These are phyloP conservation scores for Gaeumannomyces sp. DNA, from an alignment of 2,329 filamentous ascomycete genomes.

Conservation along the genomic window DNA sequence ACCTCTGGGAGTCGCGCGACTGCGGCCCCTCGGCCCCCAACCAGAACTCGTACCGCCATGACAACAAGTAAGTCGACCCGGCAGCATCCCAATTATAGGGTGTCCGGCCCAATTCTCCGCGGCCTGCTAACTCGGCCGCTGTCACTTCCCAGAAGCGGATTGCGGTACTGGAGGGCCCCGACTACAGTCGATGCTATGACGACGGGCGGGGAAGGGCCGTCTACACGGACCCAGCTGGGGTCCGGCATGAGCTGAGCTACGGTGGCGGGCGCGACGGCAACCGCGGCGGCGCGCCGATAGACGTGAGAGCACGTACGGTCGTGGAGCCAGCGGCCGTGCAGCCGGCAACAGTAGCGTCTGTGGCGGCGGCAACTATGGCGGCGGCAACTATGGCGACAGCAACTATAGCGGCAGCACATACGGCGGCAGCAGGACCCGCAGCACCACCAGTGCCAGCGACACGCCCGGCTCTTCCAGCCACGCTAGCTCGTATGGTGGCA, in stretches of 20 bases:
- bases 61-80: neutral
- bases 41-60: slow-evolving; percentile 1
- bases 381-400: neutral
- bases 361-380: neutral
- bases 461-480: too few species aligned
- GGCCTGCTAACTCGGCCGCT: too few species aligned
- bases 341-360: neutral
- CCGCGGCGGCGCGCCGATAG: neutral
- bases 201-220: neutral
- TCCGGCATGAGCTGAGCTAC: neutral
- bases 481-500: too few species aligned
- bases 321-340: too few species aligned
- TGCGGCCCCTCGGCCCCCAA: neutral
- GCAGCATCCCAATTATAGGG: neutral
- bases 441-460: too few species aligned
- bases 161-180: neutral
- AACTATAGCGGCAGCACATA: neutral
- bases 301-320: neutral
- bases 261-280: neutral
- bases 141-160: neutral
- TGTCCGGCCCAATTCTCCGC: too few species aligned
- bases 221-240: neutral
- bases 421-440: too few species aligned
- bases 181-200: neutral
- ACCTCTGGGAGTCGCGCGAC: slow-evolving; percentile 2